A percentile compares a stretch with the other conserved stretches of the same genome.
These are phyloP conservation scores for Stylosanthes scabra DNA, from an alignment of 331 rosid species.

Conservation along the genomic window DNA sequence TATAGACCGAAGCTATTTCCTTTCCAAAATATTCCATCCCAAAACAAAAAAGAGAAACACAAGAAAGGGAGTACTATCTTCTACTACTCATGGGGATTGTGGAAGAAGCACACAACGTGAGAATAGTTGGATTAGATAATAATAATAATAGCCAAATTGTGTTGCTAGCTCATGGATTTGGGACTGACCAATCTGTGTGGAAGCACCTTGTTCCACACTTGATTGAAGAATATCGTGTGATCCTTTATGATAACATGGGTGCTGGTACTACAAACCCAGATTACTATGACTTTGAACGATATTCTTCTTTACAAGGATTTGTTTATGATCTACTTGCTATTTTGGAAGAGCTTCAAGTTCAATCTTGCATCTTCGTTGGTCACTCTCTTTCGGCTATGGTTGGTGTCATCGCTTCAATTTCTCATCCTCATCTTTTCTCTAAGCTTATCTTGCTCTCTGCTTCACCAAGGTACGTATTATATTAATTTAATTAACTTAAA, in stretches of 20 bases:
- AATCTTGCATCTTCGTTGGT: conserved; percentile 76
- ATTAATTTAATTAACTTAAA: too few relatives aligned
- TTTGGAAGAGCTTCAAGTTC: conserved; percentile 62
- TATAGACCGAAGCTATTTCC: too few relatives aligned
- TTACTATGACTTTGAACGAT: conserved; percentile 76
- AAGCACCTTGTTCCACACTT: conserved; percentile 82
- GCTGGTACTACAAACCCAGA: conserved; percentile 90
- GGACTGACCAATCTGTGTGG: conserved; percentile 91
- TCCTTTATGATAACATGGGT: conserved; percentile 87
- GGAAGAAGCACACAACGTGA: conserved; percentile 83
- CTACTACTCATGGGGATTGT: conserved; percentile 61
- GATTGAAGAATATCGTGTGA: conserved; percentile 55
- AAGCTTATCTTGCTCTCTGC: conserved; percentile 71
- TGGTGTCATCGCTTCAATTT: conserved; percentile 69
- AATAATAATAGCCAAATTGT: conserved; percentile 3
- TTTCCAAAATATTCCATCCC: neutral
- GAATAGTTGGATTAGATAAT: conserved; percentile 55
- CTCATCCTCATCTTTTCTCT: conserved; percentile 74
- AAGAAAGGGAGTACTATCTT: neutral
- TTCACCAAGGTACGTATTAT: conserved; percentile 61
- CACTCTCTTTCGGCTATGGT: conserved; percentile 90
- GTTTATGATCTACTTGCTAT: conserved; percentile 75
- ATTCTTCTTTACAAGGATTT: conserved; percentile 68
- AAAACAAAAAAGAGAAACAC: neutral
- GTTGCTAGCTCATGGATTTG: conserved; percentile 84